Evolutionary conservation across 768 basidiomycete species (phyloP).

Genomic region (Cystofilobasidium bisporidii): DNA sequence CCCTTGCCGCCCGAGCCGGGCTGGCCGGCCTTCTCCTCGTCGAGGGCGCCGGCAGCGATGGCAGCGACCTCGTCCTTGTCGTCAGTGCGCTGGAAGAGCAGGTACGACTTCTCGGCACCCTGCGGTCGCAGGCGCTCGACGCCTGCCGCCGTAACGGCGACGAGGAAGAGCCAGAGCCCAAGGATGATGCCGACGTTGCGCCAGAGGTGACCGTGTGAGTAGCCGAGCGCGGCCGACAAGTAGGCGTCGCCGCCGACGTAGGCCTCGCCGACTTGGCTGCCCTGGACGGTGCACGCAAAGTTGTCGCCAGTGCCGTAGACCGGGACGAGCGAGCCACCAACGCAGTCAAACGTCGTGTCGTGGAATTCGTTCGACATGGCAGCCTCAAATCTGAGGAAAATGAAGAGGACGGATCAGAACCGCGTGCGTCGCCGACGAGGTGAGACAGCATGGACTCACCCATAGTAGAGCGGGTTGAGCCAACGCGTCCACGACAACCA

Average conservation of each 20-base stretch:
- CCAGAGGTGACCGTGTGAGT: slow-evolving; percentile 38
- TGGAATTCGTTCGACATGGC: slow-evolving; percentile 80
- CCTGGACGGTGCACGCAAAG: slow-evolving; percentile 35
- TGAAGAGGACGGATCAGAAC: too few relatives aligned
- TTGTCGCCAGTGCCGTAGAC: slow-evolving; percentile 32
- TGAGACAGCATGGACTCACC: slow-evolving; percentile 55
- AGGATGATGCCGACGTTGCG: slow-evolving; percentile 60
- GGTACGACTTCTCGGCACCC: slow-evolving; percentile 21
- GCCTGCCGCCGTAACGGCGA: slow-evolving; percentile 45
- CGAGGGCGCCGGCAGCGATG: slow-evolving; percentile 13
- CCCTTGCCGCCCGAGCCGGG: slow-evolving; percentile 53
- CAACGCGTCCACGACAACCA: slow-evolving; percentile 72
- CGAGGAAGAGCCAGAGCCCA: slow-evolving; percentile 54
- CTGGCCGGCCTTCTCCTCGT: slow-evolving; percentile 41
- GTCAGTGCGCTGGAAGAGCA: slow-evolving; percentile 25
- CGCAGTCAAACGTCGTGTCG: slow-evolving; percentile 49
- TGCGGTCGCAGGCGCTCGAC: slow-evolving; percentile 38
- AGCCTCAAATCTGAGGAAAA: slow-evolving; percentile 59
- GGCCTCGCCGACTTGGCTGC: slow-evolving; percentile 33
- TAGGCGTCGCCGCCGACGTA: slow-evolving; percentile 46
- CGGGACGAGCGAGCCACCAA: slow-evolving; percentile 35
- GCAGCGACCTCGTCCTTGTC: slow-evolving; percentile 24
- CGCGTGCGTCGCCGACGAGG: too few relatives aligned
- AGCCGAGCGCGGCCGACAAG: slow-evolving; percentile 47
- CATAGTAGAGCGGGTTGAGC: slow-evolving; percentile 70